These are phyloP conservation scores for Mycena albidolilacea DNA, from an alignment of 768 basidiomycete species.

Conservation along the genomic window DNA sequence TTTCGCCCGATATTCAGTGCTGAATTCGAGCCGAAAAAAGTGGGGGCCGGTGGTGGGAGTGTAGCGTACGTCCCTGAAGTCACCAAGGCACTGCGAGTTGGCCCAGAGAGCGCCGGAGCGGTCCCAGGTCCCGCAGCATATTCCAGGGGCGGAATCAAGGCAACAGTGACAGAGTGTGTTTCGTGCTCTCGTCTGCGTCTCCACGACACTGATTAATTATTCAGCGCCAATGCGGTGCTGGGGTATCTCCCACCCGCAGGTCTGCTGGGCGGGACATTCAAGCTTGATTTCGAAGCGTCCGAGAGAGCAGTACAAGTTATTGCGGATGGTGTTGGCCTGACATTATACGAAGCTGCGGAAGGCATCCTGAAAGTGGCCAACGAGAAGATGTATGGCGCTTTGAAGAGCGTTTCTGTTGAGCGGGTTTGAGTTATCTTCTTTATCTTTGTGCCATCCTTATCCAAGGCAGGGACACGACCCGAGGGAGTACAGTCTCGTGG, in stretches of 20 bases:
- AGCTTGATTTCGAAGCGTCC: slow-evolving; percentile 46
- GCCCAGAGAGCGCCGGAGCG: slow-evolving; percentile 49
- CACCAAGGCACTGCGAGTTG: slow-evolving; percentile 48
- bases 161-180: slow-evolving; percentile 48
- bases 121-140: slow-evolving; percentile 51
- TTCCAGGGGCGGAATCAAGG: slow-evolving; percentile 45
- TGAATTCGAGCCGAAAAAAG: slow-evolving; percentile 8
- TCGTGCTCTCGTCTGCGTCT: not conserved
- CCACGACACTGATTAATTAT: not conserved
- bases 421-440: slow-evolving; percentile 13
- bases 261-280: slow-evolving; percentile 47
- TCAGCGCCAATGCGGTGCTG: slow-evolving; percentile 46
- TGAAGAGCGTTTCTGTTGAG: slow-evolving; percentile 49
- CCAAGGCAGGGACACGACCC: slow-evolving; percentile 47
- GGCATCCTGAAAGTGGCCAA: slow-evolving; percentile 46
- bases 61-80: slow-evolving; percentile 40
- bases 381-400: slow-evolving; percentile 49
- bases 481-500: slow-evolving; percentile 46
- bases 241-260: slow-evolving; percentile 46
- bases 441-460: not conserved
- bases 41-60: slow-evolving; percentile 38
- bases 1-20: not conserved
- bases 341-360: slow-evolving; percentile 46
- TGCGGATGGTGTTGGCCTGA: slow-evolving; percentile 44
- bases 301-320: slow-evolving; percentile 42